phyloP scores from a whole-genome alignment of 495 filamentous ascomycete species.

The Hyphodiscus hymeniophilus region DNA sequence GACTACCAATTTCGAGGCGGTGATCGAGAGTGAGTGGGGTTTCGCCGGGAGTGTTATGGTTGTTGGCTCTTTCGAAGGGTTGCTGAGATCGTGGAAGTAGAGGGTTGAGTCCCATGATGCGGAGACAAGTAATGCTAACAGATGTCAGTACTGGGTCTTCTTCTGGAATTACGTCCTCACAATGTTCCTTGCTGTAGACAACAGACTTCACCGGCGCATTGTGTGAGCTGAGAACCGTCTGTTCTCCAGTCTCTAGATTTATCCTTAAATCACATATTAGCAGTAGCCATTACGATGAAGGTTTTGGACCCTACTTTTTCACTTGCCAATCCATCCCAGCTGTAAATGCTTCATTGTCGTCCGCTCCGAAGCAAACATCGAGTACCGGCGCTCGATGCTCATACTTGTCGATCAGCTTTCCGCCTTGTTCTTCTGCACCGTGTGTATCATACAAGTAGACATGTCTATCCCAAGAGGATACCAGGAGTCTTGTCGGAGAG shows the following conservation, averaged over 20 bases:
- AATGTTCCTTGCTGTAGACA: constrained; percentile 68
- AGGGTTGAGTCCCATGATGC: constrained; percentile 90
- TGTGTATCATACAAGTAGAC: constrained; percentile 82
- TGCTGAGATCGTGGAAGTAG: constrained; percentile 62
- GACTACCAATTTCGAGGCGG: constrained; percentile 77
- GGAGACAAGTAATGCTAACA: constrained; percentile 59
- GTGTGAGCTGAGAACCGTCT: constrained; percentile 73
- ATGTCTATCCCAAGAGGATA: constrained; percentile 90
- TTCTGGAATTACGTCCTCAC: constrained; percentile 27
- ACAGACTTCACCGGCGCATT: constrained; percentile 70
- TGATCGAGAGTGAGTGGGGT: constrained; percentile 77
- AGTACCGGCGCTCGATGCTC: constrained; percentile 81
- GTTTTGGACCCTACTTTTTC: constrained; percentile 41
- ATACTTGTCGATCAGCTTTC: constrained; percentile 60
- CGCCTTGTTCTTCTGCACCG: constrained; percentile 44
- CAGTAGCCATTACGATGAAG: neutral
- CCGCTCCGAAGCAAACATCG: constrained; percentile 82
- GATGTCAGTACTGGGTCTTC: constrained; percentile 15
- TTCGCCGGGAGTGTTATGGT: constrained; percentile 68
- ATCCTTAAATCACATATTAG: constrained; percentile 40
- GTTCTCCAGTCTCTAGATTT: constrained; percentile 60
- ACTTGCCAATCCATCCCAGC: constrained; percentile 83
- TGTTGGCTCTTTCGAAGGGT: constrained; percentile 36
- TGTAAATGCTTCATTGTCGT: constrained; percentile 72
- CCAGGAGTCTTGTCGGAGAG: constrained; percentile 61